Base-by-base conservation (phyloP, 1,139 yeast genomes). In the Yarrowia galli region DNA sequence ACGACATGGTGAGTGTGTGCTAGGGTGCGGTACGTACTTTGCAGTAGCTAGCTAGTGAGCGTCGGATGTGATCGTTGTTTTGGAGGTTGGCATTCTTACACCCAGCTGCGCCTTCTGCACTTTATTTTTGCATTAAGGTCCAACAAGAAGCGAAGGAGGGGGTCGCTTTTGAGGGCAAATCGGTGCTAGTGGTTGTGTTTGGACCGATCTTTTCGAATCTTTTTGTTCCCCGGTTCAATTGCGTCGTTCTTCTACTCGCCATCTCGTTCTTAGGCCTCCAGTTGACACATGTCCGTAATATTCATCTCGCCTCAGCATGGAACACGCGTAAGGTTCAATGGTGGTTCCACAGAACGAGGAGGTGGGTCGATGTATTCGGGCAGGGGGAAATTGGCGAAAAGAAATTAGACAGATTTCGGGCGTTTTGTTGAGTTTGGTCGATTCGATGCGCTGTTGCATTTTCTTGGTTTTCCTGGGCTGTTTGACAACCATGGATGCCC, bases 1-100 rank as follows among this genome's bases (percentile, higher is more conserved):
- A 46, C 8, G 66, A 61, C 66, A 61, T 61, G 54, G n/a, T 22
- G 35, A n/a, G n/a, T n/a, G n/a, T n/a, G n/a, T n/a, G n/a, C n/a
- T n/a, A n/a, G n/a, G n/a, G 22, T n/a, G 45, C 13, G 4, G 32
- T 28, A 28, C 32, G n/a, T n/a, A n/a, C n/a, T n/a, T 35, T 35
- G 36, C 15, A 35, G 36, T 10, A 15, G 32, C 32, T 10, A 15
- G 32, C 32, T 28, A 35, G 36, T 35, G 36, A 12, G 13, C n/a
- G 5, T 36, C n/a, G 16, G 40, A 13, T 6, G 40, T 36, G 40
- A 15, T 15, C 40, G 3, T 16, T 2, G 5, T 28, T 28, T 28
- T 28, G 32, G 32, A 28, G 32, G 32, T 28, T 28, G 32, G 32
- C 32, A 6, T 10, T 28, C 32, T 28, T 28, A 28, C 32, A 28